Percentiles rank a stretch among this genome's conserved stretches.
Evolutionary conservation across 805 yeast species (phyloP).

Genomic region (Barnettozyma siamensis): DNA sequence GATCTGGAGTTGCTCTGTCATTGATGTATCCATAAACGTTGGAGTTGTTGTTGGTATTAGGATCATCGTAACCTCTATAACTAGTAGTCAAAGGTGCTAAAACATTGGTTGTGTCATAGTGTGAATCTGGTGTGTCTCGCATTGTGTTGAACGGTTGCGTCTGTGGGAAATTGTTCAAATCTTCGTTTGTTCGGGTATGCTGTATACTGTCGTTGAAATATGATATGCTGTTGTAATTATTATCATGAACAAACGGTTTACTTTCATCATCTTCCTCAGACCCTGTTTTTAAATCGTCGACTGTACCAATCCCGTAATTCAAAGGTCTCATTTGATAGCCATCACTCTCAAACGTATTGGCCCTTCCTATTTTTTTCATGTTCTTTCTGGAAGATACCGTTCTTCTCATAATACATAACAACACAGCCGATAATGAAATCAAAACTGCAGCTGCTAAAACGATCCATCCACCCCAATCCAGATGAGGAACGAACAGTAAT

Average conservation of each 20-base stretch:
- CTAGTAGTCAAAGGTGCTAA: slow-evolving; percentile 18
- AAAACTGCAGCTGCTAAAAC: slow-evolving; percentile 63
- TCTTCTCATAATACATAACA: slow-evolving; percentile 69
- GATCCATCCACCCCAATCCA: slow-evolving; percentile 85
- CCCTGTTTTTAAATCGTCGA: slow-evolving; percentile 17
- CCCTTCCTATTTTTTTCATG: slow-evolving; percentile 10
- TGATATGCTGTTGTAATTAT: slow-evolving; percentile 3
- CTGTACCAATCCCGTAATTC: slow-evolving; percentile 23
- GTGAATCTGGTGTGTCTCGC: slow-evolving; percentile 8
- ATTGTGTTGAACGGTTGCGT: slow-evolving; percentile 20
- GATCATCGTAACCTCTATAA: slow-evolving; percentile 19
- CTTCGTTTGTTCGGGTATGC: slow-evolving; percentile 14
- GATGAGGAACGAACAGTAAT: slow-evolving; percentile 65
- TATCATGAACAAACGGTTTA: slow-evolving; percentile 16
- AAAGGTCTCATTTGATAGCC: slow-evolving; percentile 23
- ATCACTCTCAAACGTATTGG: slow-evolving; percentile 10
- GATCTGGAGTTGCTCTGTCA: background rate
- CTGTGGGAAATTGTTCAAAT: slow-evolving; percentile 14
- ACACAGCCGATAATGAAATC: slow-evolving; percentile 56
- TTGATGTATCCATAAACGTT: slow-evolving; percentile 4
- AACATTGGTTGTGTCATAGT: slow-evolving; percentile 11
- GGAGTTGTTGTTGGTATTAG: background rate
- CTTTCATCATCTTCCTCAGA: slow-evolving; percentile 19
- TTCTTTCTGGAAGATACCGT: slow-evolving; percentile 38
- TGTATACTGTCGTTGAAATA: slow-evolving; percentile 12